A percentile compares a stretch with the other conserved stretches of the same genome.
These are phyloP conservation scores for Proliferodiscus dingleyae DNA, from an alignment of 2,329 filamentous ascomycete species.

Conservation along the genomic window DNA sequence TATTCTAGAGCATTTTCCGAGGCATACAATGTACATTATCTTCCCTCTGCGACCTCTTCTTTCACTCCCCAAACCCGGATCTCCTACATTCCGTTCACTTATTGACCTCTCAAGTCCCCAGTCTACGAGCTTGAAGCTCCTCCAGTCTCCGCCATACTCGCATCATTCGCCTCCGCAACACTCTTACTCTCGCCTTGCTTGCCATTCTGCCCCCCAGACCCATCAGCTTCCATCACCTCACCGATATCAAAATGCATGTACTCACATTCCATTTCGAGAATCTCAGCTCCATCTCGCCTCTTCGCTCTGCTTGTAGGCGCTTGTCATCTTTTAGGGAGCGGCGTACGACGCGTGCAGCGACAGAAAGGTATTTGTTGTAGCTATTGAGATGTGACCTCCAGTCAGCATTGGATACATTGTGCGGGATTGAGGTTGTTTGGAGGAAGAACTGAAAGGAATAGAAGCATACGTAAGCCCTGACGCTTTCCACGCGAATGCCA, in stretches of 20 bases:
- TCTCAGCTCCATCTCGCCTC: conserved; percentile 82
- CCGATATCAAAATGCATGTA: conserved; percentile 8
- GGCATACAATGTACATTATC: conserved; percentile 12
- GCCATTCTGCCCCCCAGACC: conserved; percentile 76
- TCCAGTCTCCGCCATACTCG: conserved; percentile 28
- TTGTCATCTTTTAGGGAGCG: conserved; percentile 95
- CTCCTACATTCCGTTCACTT: too few species aligned
- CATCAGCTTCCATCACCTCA: conserved; percentile 19
- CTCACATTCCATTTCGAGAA: conserved; percentile 96
- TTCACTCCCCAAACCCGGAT: not conserved
- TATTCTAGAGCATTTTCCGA: not conserved
- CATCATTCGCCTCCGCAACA: conserved; percentile 54
- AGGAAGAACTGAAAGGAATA: not conserved
- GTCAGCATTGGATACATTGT: conserved; percentile 22
- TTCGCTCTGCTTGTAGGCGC: conserved; percentile 79
- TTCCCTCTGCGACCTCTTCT: not conserved
- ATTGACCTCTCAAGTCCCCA: conserved; percentile 6
- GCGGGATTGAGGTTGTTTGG: conserved; percentile 9
- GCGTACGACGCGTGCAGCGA: conserved; percentile 92
- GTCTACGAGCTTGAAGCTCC: conserved; percentile 20
- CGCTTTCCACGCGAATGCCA: conserved; percentile 98
- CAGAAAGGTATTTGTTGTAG: conserved; percentile 99
- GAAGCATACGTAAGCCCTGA: conserved; percentile 66
- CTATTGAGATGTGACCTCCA: conserved; percentile 49
- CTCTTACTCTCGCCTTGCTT: conserved; percentile 86